Base-by-base conservation (phyloP, 129 eudicot species). In the Arctium lappa region DNA sequence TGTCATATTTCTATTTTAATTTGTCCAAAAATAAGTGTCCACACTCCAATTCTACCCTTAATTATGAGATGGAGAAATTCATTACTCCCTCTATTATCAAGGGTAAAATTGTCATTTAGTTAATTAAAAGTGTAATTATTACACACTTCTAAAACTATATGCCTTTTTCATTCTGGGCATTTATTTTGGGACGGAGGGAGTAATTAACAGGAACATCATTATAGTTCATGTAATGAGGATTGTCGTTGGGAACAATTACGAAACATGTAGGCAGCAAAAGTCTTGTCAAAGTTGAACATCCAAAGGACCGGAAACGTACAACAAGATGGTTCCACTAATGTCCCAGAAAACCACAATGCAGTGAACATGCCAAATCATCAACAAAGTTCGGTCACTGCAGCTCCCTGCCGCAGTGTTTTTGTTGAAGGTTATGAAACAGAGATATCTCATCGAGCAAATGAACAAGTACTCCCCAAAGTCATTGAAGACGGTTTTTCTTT, bases 251-350 rank as follows among this genome's bases (percentile, higher is more conserved):
- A 18, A 80, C 77, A 80, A 56, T 13, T 83, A 30, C 74, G 29
- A 69, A 53, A 40, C 15, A 8, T 89, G 87, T 73, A 94, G 97
- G 98, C 92, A 31, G 90, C 88, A 32, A 90, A 90, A 85, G 65
- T 91, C 29, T 84, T 93, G 29, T 75, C 93, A 27, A 90, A 88
- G 85, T 79, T 91, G 75, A 82, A 80, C 53, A 88, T 87, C 80
- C 81, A 86, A 78, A 90, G 87, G 79, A 40, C 63, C 27, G 42
- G 82, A 79, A 87, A 34, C 78, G 73, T 73, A 8, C 88, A 62
- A 33, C 88, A 82, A 42, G 83, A 75, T 66, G 86, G 77, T 78
- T 65, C 33, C 6, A 80, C 65, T 30, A 72, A 83, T 74, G 40
- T 16, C 37, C 40, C 85, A 8, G 65, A 69, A 29, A 79, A 77